These are phyloP conservation scores for Cydonia oblonga DNA, from an alignment of 331 rosid genomes.

Conservation along the genomic window DNA sequence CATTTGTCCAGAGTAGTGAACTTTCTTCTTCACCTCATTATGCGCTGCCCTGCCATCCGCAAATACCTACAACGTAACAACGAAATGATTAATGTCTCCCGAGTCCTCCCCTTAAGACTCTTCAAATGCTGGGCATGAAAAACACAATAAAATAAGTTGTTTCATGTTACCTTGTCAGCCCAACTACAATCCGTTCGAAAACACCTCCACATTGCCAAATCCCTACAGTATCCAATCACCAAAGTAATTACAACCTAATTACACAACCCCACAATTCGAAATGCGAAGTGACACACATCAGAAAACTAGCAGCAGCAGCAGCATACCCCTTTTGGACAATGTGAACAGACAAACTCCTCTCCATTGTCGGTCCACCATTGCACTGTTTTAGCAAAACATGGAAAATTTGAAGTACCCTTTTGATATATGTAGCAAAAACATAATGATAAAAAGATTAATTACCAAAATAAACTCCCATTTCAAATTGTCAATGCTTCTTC, in stretches of 20 bases:
- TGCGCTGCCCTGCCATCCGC: slow-evolving; percentile 36
- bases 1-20: slow-evolving; percentile 20
- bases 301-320: slow-evolving; percentile 9
- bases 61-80: slow-evolving; percentile 40
- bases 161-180: slow-evolving; percentile 61
- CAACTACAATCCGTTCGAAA: slow-evolving; percentile 64
- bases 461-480: not conserved
- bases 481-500: not conserved
- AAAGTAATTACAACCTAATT: slow-evolving; percentile 6
- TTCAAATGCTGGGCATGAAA: not conserved
- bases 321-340: slow-evolving; percentile 45
- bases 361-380: slow-evolving; percentile 63
- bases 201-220: slow-evolving; percentile 92
- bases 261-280: not conserved
- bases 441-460: not conserved
- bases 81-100: slow-evolving; percentile 7
- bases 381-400: slow-evolving; percentile 36
- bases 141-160: slow-evolving; percentile 2
- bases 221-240: slow-evolving; percentile 29
- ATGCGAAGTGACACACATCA: not conserved
- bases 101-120: not conserved
- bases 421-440: not conserved
- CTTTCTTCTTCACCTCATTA: slow-evolving; percentile 13
- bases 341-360: slow-evolving; percentile 86
- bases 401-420: slow-evolving; percentile 7